Evolutionary conservation across 768 basidiomycete genomes (phyloP), one percentile per base, ranked within the genome.

Genomic region (Termitomyces sp.): DNA sequence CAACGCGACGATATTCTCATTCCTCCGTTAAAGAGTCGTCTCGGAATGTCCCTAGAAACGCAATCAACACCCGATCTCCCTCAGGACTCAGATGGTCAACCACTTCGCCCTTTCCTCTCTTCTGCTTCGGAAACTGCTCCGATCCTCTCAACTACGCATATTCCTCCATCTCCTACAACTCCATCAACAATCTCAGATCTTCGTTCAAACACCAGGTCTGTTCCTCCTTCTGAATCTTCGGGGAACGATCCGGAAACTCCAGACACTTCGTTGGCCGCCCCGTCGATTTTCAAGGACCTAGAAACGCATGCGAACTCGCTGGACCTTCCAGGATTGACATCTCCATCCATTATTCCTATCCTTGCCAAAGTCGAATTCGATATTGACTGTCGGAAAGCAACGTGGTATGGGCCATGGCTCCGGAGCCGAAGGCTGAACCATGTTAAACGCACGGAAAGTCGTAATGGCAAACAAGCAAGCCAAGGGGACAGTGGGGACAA

Each of bases 321-420:
- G 56, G 79, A 85, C 53, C 78, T 91, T 10, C 86, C 89, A 5
- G 90, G 89, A 7, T 76, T 90, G 40, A 69, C 71, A 55, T 84
- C 85, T 6, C 70, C 82, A 46, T 82, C 86, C 25, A 72, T 91
- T 23, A 84, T 92, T 53, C 90, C 90, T 5, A 86, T 97, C 55
- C 80, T 98, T 29, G 95, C 94, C 48, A 95, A 95, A 70, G 85
- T 98, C 12, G 95, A 98, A 69, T 97, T 98, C 64, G 93, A 97
- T 68, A 87, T 98, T 63, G 95, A 97, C 70, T 77, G 77, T 38
- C 76, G 82, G 52, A 86, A 79, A 61, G 95, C 93, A 2, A 74
- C 75, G 3, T 97, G 95, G 95, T 95, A 87, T 61, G 86, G 86
- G n/a, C 85, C 86, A 8, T 96, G 92, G 91, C 58, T 85, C 27